Conservation (phyloP, 768 basidiomycete genomes). For the Rhodotorula kratochvilovae region DNA sequence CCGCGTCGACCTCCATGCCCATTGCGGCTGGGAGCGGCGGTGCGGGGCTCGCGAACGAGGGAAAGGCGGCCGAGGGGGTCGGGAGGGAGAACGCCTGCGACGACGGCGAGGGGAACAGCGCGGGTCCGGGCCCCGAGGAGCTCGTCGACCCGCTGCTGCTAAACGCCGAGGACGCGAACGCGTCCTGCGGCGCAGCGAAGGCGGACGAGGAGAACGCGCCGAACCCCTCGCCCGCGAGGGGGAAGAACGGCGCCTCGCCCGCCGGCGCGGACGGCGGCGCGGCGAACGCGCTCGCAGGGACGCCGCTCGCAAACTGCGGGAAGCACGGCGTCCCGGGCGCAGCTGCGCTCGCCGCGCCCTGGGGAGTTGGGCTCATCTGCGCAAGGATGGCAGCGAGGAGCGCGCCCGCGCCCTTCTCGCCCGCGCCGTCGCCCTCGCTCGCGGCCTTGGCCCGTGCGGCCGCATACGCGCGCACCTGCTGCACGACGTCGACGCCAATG, state of each 20-base stretch:
- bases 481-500: no score
- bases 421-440: not conserved
- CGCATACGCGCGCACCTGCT: no score
- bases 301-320: no score
- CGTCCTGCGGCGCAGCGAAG: not conserved
- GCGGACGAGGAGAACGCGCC: not conserved
- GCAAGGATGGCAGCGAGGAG: not conserved
- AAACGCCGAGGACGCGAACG: not conserved
- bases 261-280: no score
- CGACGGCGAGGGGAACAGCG: not conserved
- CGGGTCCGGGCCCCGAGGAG: no score
- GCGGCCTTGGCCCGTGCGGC: no score
- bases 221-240: no score
- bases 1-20: not conserved
- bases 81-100: not conserved
- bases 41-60: not conserved
- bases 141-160: not conserved
- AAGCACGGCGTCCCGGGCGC: no score
- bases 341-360: no score
- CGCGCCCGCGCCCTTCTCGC: not conserved
- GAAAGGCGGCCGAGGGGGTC: not conserved
- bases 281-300: no score
- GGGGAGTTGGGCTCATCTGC: not conserved
- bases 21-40: not conserved
- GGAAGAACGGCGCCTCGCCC: no score